phyloP scores from a whole-genome alignment of 768 basidiomycete genomes.

The Amanita thiersii region DNA sequence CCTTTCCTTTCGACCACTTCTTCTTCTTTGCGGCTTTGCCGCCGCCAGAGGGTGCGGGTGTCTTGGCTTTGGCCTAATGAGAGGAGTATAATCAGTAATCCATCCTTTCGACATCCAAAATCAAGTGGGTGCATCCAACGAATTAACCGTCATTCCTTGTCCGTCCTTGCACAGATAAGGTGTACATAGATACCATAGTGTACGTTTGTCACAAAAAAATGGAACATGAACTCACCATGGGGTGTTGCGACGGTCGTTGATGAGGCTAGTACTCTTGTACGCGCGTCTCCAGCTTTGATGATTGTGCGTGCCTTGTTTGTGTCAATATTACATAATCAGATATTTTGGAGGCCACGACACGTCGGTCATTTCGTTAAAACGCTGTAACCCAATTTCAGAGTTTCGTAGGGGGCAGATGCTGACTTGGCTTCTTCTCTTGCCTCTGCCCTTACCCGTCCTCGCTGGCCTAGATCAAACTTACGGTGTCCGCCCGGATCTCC shows the following conservation, averaged over 20 bases:
- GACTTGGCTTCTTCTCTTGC: constrained; percentile 38
- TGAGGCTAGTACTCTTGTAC: constrained; percentile 19
- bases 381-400: neutral
- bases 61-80: constrained; percentile 67
- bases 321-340: constrained; percentile 21
- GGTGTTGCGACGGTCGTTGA: constrained; percentile 33
- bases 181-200: neutral
- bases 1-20: constrained; percentile 99
- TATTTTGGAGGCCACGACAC: constrained; percentile 22
- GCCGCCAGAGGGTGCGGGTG: constrained; percentile 62
- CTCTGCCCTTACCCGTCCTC: constrained; percentile 32
- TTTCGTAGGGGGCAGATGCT: constrained; percentile 33
- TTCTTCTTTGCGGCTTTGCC: constrained; percentile 97
- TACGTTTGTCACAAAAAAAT: constrained; percentile 6
- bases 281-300: constrained; percentile 14
- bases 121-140: constrained; percentile 29
- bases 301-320: constrained; percentile 34
- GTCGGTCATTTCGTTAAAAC: constrained; percentile 20
- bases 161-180: constrained; percentile 1
- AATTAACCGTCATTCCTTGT: constrained; percentile 1
- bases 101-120: constrained; percentile 25
- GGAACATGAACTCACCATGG: constrained; percentile 31
- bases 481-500: constrained; percentile 49
- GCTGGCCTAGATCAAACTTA: constrained; percentile 38
- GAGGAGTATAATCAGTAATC: constrained; percentile 15